phyloP scores from a whole-genome alignment of 495 filamentous ascomycete genomes.

The Penicillium antarcticum region DNA sequence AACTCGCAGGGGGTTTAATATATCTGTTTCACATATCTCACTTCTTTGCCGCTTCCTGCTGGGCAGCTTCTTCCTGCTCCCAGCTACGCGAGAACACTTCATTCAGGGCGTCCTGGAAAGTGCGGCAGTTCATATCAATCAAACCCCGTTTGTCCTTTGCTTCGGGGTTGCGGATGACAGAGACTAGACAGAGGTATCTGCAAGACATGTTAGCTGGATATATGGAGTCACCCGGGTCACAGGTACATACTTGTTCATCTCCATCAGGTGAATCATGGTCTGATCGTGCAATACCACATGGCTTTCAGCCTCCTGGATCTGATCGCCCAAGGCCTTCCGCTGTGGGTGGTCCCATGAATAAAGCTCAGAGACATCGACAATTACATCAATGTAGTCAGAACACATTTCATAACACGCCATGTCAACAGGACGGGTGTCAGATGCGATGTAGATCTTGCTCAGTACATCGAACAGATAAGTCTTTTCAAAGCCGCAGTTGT shows the following conservation, averaged over 20 bases:
- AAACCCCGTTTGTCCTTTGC: conserved; percentile 55
- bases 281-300: conserved; percentile 74
- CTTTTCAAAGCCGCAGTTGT: conserved; percentile 91
- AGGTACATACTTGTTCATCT: conserved; percentile 79
- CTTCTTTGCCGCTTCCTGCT: neutral
- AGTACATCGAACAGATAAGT: conserved; percentile 95
- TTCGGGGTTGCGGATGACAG: conserved; percentile 65
- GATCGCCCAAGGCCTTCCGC: conserved; percentile 57
- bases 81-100: conserved; percentile 53
- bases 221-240: neutral
- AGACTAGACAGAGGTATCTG: conserved; percentile 67
- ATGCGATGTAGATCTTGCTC: conserved; percentile 98
- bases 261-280: conserved; percentile 80
- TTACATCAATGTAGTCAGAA: conserved; percentile 95
- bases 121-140: conserved; percentile 60
- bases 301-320: conserved; percentile 74
- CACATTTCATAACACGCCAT: conserved; percentile 96
- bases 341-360: conserved; percentile 73
- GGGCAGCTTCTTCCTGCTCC: conserved; percentile 30
- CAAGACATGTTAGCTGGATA: conserved; percentile 7
- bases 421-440: conserved; percentile 86
- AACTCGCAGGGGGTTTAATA: too few relatives aligned
- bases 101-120: conserved; percentile 56
- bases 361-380: conserved; percentile 92
- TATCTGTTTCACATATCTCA: too few relatives aligned